These are phyloP conservation scores for Gossypium stocksii DNA, from an alignment of 345 rosid genomes.

Conservation along the genomic window DNA sequence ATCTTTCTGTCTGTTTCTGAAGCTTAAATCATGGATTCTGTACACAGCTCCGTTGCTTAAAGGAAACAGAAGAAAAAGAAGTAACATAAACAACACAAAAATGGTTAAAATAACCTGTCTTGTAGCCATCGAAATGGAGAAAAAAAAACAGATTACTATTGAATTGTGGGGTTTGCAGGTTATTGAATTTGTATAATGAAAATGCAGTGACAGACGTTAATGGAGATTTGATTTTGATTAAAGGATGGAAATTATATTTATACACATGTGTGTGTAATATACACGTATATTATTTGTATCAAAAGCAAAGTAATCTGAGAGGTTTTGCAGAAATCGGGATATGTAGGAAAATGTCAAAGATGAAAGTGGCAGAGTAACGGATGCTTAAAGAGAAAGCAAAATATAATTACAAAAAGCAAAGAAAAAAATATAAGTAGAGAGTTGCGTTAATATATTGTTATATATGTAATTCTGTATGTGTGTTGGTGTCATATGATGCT, in stretches of 20 bases:
- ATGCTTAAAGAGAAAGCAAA: constrained; percentile 18
- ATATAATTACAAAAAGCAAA: background rate
- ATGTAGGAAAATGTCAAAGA: constrained; percentile 8
- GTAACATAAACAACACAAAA: constrained; percentile 9
- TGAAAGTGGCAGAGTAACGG: constrained; percentile 20
- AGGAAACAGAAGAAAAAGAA: constrained; percentile 17
- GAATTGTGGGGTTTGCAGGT: background rate
- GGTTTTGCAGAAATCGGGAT: background rate
- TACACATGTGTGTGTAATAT: background rate
- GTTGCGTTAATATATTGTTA: background rate
- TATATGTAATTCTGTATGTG: too few relatives aligned
- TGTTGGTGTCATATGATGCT: too few relatives aligned
- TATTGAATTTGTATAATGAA: background rate
- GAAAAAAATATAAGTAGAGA: background rate
- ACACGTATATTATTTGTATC: background rate
- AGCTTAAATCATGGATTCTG: background rate
- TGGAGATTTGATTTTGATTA: constrained; percentile 1
- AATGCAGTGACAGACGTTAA: constrained; percentile 3
- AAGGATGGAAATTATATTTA: background rate
- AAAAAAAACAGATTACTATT: background rate
- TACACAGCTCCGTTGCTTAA: constrained; percentile 4
- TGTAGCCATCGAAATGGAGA: constrained; percentile 17
- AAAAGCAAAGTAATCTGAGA: constrained; percentile 11
- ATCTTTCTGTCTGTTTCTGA: background rate
- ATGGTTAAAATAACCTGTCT: constrained; percentile 13